A percentile compares a stretch with the other conserved stretches of the same genome.
phyloP scores from a whole-genome alignment of 78 protist species.

The Anaeramoeba ignava region DNA sequence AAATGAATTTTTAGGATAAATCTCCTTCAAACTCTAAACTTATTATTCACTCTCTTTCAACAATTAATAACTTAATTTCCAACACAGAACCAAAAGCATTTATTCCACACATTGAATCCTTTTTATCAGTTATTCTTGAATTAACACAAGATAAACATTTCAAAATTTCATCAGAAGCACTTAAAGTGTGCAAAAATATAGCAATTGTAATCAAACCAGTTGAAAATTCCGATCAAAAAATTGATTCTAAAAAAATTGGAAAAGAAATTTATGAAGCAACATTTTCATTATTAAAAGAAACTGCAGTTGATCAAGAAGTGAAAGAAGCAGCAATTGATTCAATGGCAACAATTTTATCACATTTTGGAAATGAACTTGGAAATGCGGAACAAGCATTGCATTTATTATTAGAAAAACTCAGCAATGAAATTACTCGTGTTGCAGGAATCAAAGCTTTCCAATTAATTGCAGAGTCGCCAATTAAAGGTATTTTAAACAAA shows the following conservation, averaged over 20 bases:
- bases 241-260: not conserved
- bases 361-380: constrained; percentile 32
- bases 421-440: constrained; percentile 74
- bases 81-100: too few relatives aligned
- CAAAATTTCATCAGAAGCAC: constrained; percentile 56
- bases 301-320: constrained; percentile 84
- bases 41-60: too few relatives aligned
- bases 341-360: constrained; percentile 42
- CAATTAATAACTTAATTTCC: too few relatives aligned
- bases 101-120: constrained; percentile 7
- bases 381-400: constrained; percentile 2
- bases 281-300: constrained; percentile 41
- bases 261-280: constrained; percentile 27
- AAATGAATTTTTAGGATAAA: constrained; percentile 45
- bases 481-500: not conserved
- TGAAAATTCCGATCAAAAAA: too few relatives aligned
- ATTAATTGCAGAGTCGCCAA: not conserved
- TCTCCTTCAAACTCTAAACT: constrained; percentile 32
- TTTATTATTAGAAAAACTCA: constrained; percentile 54
- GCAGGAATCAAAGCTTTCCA: constrained; percentile 31
- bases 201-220: too few relatives aligned
- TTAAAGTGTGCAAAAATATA: constrained; percentile 54
- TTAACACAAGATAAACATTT: constrained; percentile 57
- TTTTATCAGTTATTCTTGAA: constrained; percentile 29
- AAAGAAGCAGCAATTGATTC: constrained; percentile 67